Evolutionary conservation across 78 protist species (phyloP).

Genomic region (Dictyostelium firmibasis): DNA sequence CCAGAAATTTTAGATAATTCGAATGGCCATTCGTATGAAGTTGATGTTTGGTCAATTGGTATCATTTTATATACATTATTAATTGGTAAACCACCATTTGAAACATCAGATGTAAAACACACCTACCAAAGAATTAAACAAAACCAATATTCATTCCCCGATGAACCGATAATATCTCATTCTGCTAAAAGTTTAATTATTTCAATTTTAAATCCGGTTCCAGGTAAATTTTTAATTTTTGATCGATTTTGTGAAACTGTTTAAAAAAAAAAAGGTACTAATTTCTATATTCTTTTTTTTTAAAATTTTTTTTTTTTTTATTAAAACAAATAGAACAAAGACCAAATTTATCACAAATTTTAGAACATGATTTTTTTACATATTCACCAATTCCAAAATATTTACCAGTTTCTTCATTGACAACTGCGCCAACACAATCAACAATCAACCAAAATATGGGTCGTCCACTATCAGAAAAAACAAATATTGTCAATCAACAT

Average conservation of each 20-base stretch:
- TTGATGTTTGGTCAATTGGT: constrained; percentile 96
- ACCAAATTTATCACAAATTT: constrained; percentile 65
- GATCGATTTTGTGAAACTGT: too few species aligned
- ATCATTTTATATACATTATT: constrained; percentile 96
- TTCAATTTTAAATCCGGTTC: constrained; percentile 87
- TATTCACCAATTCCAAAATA: constrained; percentile 27
- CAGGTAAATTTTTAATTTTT: constrained; percentile 64
- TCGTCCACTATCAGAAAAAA: constrained; percentile 13
- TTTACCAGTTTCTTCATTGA: constrained; percentile 41
- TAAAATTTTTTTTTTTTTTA: too few species aligned
- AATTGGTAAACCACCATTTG: constrained; percentile 98
- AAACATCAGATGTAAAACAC: constrained; percentile 91
- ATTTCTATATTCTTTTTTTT: too few species aligned
- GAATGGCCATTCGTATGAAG: constrained; percentile 89
- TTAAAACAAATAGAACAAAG: constrained; percentile 29
- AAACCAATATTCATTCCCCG: constrained; percentile 89
- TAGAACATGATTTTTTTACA: constrained; percentile 65
- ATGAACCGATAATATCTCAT: constrained; percentile 27
- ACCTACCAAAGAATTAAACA: constrained; percentile 91
- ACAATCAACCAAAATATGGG: not conserved
- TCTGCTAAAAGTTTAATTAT: constrained; percentile 86
- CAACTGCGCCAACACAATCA: constrained; percentile 2
- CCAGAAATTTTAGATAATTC: constrained; percentile 95
- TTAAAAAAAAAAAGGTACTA: too few species aligned
- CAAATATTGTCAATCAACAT: constrained; percentile 16